Percentiles rank a stretch among this genome's conserved stretches.
Evolutionary conservation across 169 alveolate genomes (phyloP).

Genomic region (Plasmodium fragile): DNA sequence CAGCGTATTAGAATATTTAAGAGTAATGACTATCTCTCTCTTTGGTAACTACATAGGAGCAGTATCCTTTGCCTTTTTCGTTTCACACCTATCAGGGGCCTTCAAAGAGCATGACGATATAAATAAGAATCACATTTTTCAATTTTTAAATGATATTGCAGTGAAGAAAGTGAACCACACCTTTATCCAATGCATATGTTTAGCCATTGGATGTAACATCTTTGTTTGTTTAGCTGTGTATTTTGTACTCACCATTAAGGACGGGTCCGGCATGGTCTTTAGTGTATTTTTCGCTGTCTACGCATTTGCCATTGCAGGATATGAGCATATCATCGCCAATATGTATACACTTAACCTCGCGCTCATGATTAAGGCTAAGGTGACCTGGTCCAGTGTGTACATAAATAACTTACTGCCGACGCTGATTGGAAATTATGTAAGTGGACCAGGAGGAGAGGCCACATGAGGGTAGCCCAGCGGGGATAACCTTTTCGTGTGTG

Average conservation of each 20-base stretch:
- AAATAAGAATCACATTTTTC: conserved; percentile 44
- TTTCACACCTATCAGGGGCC: conserved; percentile 80
- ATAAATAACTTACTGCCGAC: conserved; percentile 79
- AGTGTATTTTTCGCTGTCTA: conserved; percentile 78
- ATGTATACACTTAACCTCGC: conserved; percentile 84
- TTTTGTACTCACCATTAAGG: conserved; percentile 60
- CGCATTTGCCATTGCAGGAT: conserved; percentile 87
- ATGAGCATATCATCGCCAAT: conserved; percentile 86
- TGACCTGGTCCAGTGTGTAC: conserved; percentile 72
- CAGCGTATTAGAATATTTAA: conserved; percentile 12
- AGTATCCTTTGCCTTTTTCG: conserved; percentile 75
- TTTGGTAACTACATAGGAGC: conserved; percentile 86
- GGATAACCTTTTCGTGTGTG: not conserved
- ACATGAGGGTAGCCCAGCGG: too few species aligned
- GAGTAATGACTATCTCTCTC: conserved; percentile 79
- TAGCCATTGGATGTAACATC: conserved; percentile 84
- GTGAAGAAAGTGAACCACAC: conserved; percentile 66
- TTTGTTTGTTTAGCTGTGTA: conserved; percentile 86
- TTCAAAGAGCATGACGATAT: conserved; percentile 2
- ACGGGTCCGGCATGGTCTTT: conserved; percentile 76
- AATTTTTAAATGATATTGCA: conserved; percentile 58
- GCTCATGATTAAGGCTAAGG: conserved; percentile 64
- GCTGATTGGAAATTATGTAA: conserved; percentile 79
- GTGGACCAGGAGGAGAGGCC: not conserved
- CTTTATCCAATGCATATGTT: conserved; percentile 77